These are phyloP conservation scores for Kwoniella sp. DNA, from an alignment of 768 basidiomycete species.

Conservation along the genomic window DNA sequence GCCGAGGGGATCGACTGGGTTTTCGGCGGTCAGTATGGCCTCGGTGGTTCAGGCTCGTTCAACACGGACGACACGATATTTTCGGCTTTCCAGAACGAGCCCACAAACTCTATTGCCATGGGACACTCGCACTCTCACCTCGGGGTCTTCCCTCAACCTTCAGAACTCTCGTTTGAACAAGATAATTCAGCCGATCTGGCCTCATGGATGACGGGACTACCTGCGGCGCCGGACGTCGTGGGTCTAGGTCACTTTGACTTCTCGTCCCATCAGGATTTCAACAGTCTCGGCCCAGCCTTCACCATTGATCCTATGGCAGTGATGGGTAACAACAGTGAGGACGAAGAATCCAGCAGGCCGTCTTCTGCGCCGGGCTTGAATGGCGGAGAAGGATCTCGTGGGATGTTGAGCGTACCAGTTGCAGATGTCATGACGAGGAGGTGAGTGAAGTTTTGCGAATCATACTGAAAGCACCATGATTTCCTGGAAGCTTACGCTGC, in stretches of 20 bases:
- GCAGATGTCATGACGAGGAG: slow-evolving; percentile 44
- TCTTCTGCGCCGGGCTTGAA: slow-evolving; percentile 38
- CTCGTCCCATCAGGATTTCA: background rate
- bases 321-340: slow-evolving; percentile 24
- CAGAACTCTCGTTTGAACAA: slow-evolving; percentile 2
- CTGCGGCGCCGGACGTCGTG: slow-evolving; percentile 40
- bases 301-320: slow-evolving; percentile 43
- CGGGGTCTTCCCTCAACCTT: slow-evolving; percentile 22
- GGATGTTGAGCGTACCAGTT: slow-evolving; percentile 46
- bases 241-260: slow-evolving; percentile 19
- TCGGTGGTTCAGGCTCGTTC: slow-evolving; percentile 21
- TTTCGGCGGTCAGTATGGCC: slow-evolving; percentile 33
- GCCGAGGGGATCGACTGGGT: slow-evolving; percentile 44
- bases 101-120: slow-evolving; percentile 13
- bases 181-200: background rate
- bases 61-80: slow-evolving; percentile 38
- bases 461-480: too few species aligned
- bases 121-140: slow-evolving; percentile 22
- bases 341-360: slow-evolving; percentile 34
- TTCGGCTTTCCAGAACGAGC: slow-evolving; percentile 33
- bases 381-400: slow-evolving; percentile 31
- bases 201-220: slow-evolving; percentile 18
- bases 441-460: slow-evolving; percentile 25
- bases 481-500: slow-evolving; percentile 8
- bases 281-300: slow-evolving; percentile 21